A percentile compares a stretch with the other conserved stretches of the same genome.
phyloP scores from a whole-genome alignment of 192 early-diverging fungal species.

The Polychytrium aggregatum region DNA sequence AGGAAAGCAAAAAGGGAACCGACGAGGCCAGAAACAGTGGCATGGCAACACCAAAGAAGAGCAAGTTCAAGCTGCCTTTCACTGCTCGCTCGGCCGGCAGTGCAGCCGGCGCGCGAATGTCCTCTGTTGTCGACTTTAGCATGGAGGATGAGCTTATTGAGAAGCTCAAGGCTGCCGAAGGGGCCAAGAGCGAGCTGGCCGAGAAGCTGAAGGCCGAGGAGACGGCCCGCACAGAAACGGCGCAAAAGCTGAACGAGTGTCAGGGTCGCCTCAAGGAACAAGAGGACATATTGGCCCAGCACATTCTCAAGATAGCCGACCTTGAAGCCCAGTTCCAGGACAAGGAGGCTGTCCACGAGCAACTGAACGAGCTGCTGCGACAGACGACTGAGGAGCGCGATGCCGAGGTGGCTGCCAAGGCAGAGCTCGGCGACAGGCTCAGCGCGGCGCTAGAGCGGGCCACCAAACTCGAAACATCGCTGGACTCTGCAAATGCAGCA shows the following conservation, averaged over 20 bases:
- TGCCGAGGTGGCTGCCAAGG: neutral
- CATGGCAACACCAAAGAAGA: too few species aligned
- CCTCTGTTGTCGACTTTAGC: too few species aligned
- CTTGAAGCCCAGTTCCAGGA: slow-evolving; percentile 1
- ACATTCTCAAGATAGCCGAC: slow-evolving; percentile 1
- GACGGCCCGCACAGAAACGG: neutral
- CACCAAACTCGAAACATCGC: too few species aligned
- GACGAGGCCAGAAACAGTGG: too few species aligned
- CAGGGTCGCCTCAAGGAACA: slow-evolving; percentile 1
- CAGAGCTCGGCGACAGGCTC: neutral
- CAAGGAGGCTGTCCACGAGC: slow-evolving; percentile 4
- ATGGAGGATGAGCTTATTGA: neutral
- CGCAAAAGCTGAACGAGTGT: neutral
- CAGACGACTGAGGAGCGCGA: slow-evolving; percentile 3
- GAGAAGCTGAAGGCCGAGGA: slow-evolving; percentile 2
- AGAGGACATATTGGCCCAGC: neutral
- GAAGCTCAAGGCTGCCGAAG: slow-evolving; percentile 3
- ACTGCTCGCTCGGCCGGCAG: neutral
- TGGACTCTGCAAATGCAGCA: too few species aligned
- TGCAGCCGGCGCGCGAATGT: too few species aligned
- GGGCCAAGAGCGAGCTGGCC: slow-evolving; percentile 7
- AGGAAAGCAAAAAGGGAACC: too few species aligned
- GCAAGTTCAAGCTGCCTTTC: too few species aligned
- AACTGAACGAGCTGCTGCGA: slow-evolving; percentile 4
- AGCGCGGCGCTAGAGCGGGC: too few species aligned